Base-by-base conservation (phyloP, 345 rosid genomes). In the Citrus australasica region DNA sequence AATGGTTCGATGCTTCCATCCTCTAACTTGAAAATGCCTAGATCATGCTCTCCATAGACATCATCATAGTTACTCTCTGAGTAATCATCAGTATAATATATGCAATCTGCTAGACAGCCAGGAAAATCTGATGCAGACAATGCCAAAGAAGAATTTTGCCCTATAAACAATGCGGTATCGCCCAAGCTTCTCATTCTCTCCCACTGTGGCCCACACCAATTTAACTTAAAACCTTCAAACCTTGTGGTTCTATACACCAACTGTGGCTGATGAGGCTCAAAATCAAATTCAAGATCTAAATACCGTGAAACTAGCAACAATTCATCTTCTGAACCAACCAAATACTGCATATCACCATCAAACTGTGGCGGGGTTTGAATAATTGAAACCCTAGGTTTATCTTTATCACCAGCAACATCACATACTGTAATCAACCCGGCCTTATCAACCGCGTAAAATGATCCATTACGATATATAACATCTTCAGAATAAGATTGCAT, bases 21-120 rank as follows among this genome's bases (percentile, higher is more conserved):
- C 35, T 32, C 28, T 37, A 88, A 56, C 71, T 75, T 85, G 84
- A 82, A 91, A 70, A 89, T 83, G 46, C 95, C 95, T 42, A 83
- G 55, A 86, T 88, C 93, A 69, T 83, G 85, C 53, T 85, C 89
- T 61, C 79, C 83, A 71, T 51, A 71, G 58, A 62, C 75, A 4
- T 80, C 85, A 35, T 85, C 89, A 48, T 76, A 84, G 67, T 86
- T 84, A 27, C 60, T 61, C 67, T 87, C 86, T 17, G 85, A 84
- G 79, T 83, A 86, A 76, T 88, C 92, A 79, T 91, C 90, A 0
- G 92, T 88, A 66, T 65, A 91, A 75, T 88, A 88, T 74, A 91
- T 82, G 53, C 87, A 82, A 59, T 89, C 78, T 56, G 82, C 88
- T 17, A 19, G 28, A 69, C 90, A 83, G 16, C 90, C 88, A 2